phyloP scores from a whole-genome alignment of 345 rosid genomes.

The Hibiscus trionum region DNA sequence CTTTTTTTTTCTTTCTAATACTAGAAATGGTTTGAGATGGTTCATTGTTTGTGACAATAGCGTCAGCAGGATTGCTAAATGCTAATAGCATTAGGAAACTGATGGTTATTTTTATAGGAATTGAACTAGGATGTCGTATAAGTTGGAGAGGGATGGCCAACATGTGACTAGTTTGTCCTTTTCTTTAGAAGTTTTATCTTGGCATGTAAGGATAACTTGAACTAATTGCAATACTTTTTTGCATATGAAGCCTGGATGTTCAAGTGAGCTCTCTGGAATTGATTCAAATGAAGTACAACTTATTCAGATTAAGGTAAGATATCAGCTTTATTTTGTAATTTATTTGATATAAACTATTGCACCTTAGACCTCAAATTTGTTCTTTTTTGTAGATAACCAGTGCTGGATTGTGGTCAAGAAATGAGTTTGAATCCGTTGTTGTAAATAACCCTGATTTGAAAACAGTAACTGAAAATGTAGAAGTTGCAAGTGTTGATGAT shows the following conservation, averaged over 20 bases:
- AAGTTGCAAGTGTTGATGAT: conserved; percentile 37
- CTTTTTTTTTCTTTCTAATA: neutral
- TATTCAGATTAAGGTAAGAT: conserved; percentile 66
- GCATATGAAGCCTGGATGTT: conserved; percentile 4
- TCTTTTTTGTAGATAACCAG: conserved; percentile 64
- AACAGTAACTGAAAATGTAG: conserved; percentile 28
- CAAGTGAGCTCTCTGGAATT: conserved; percentile 18
- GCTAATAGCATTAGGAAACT: neutral
- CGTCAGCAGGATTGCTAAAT: neutral
- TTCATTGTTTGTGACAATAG: neutral
- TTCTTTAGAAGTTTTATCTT: neutral
- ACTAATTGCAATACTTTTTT: conserved; percentile 5
- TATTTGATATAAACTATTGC: neutral
- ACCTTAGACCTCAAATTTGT: conserved; percentile 13
- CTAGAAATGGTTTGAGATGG: neutral
- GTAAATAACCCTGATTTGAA: conserved; percentile 28
- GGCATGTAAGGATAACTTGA: neutral
- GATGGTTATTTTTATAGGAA: neutral
- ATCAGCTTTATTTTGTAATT: neutral
- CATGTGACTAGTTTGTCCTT: no score
- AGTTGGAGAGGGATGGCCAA: neutral
- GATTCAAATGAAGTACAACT: conserved; percentile 47
- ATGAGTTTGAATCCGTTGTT: conserved; percentile 37
- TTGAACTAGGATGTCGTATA: neutral
- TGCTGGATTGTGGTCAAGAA: conserved; percentile 82